Conservation (phyloP, 1,139 yeast species). For the Saccharomyces hybrid region DNA sequence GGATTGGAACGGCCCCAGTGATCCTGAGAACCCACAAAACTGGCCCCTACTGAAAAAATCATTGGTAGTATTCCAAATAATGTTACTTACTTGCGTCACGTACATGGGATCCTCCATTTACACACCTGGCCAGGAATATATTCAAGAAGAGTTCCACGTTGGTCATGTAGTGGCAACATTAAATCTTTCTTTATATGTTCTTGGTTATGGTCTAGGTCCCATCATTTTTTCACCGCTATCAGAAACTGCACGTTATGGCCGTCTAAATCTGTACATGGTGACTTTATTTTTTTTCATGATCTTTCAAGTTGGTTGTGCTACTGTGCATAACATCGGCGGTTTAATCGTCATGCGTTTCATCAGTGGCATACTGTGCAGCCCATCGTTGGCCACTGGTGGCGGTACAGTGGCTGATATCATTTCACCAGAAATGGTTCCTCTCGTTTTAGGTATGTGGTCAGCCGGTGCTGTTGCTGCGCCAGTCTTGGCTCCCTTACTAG, state of each 20-base stretch:
- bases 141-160: constrained; percentile 16
- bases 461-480: constrained; percentile 54
- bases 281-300: constrained; percentile 50
- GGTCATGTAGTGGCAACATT: constrained; percentile 20
- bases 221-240: constrained; percentile 48
- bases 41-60: constrained; percentile 42
- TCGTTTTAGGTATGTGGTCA: constrained; percentile 45
- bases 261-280: constrained; percentile 45
- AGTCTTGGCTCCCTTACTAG: constrained; percentile 56
- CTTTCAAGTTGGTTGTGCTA: constrained; percentile 54
- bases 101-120: constrained; percentile 58
- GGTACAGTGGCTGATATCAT: constrained; percentile 51
- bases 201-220: constrained; percentile 55
- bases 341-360: constrained; percentile 47
- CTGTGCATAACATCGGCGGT: constrained; percentile 46
- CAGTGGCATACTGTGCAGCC: constrained; percentile 49
- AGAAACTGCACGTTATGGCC: constrained; percentile 45
- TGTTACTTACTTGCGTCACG: constrained; percentile 44
- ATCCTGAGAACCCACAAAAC: constrained; percentile 52
- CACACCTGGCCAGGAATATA: constrained; percentile 42
- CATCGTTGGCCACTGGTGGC: constrained; percentile 53
- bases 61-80: constrained; percentile 37
- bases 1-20: constrained; percentile 32
- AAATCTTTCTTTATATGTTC: constrained; percentile 29
- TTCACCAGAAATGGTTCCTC: constrained; percentile 36